These are phyloP conservation scores for Lactarius akahatsu DNA, from an alignment of 768 basidiomycete species.

Conservation along the genomic window DNA sequence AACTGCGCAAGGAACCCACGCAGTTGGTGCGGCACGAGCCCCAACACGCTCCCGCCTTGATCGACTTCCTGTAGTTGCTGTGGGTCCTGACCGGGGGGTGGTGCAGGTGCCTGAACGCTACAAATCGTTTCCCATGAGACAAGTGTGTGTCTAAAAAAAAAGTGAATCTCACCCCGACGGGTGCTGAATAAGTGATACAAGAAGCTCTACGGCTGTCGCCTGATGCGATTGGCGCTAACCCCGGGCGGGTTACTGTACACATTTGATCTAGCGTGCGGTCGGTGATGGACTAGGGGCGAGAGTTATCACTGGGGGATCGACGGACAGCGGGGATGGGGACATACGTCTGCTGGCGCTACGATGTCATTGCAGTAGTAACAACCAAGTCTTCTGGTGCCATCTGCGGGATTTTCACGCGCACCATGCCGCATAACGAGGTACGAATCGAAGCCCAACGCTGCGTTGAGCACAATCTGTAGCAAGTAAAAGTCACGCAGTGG, in stretches of 20 bases:
- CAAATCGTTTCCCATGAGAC: slow-evolving; percentile 4
- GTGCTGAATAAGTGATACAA: slow-evolving; percentile 87
- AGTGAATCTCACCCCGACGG: slow-evolving; percentile 62
- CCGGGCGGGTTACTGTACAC: slow-evolving; percentile 98
- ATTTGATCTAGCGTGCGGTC: slow-evolving; percentile 97
- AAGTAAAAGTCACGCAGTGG: slow-evolving; percentile 1
- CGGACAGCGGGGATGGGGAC: slow-evolving; percentile 27
- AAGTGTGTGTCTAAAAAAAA: neutral
- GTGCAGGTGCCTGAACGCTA: slow-evolving; percentile 68
- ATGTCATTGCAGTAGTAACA: slow-evolving; percentile 99
- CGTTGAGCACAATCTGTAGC: slow-evolving; percentile 83
- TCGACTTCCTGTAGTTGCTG: slow-evolving; percentile 24
- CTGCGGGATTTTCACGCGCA: slow-evolving; percentile 44
- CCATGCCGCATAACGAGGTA: slow-evolving; percentile 98
- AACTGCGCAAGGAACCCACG: slow-evolving; percentile 90
- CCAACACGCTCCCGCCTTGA: slow-evolving; percentile 57
- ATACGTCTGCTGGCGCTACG: slow-evolving; percentile 91
- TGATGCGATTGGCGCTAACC: slow-evolving; percentile 88
- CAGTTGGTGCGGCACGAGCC: slow-evolving; percentile 90
- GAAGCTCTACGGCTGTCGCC: slow-evolving; percentile 91
- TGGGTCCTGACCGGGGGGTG: slow-evolving; percentile 45
- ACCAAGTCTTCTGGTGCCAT: slow-evolving; percentile 53
- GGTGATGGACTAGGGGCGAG: slow-evolving; percentile 53
- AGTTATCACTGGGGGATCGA: neutral
- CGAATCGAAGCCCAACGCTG: slow-evolving; percentile 92